Evolutionary conservation across 2,329 filamentous ascomycete genomes (phyloP), one percentile per base, ranked within the genome.

Genomic region (Pezicula carpinea): DNA sequence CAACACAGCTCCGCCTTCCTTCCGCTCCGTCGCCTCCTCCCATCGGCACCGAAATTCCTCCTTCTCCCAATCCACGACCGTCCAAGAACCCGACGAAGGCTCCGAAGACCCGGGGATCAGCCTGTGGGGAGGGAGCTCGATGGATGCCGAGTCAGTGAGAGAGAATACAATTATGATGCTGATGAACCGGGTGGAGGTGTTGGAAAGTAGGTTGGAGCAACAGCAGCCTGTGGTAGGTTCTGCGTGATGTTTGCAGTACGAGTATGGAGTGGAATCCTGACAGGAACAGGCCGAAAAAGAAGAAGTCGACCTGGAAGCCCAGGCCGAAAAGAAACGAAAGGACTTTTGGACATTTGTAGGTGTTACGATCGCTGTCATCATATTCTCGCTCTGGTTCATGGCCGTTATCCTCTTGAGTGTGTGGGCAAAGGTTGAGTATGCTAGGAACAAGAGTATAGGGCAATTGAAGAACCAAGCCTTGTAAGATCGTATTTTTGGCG

Each of bases 21-120:
- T 46, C 44, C 34, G 35, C n/a, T 46, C 44, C 44, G 19, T n/a
- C 21, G 39, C 35, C 34, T 39, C 44, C 11, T 21, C 23, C 38
- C 14, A 19, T 14, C 38, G n/a, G 17, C 21, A 23, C 3, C 11
- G 8, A 10, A 8, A 18, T 11, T n/a, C 21, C 10, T 18, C 17
- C 3, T 18, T 38, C 10, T 38, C 35, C 10, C 35, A 17, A 21
- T 21, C 17, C 17, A 38, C 17, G 6, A 38, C 35, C 35, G 35
- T 15, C 35, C 18, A 40, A 22, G 38, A 40, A 4, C 14, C 6
- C 13, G 22, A 22, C 1, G 22, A 23, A 8, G 17, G n/a, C 8
- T n/a, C 22, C 5, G 38, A 40, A 23, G 38, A 40, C 15, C 18
- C 18, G n/a, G 38, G 38, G 5, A 40, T 40, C 15, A 40, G 38